These are phyloP conservation scores for Capsicum rhomboideum DNA, from an alignment of 257 asterid species.

Conservation along the genomic window DNA sequence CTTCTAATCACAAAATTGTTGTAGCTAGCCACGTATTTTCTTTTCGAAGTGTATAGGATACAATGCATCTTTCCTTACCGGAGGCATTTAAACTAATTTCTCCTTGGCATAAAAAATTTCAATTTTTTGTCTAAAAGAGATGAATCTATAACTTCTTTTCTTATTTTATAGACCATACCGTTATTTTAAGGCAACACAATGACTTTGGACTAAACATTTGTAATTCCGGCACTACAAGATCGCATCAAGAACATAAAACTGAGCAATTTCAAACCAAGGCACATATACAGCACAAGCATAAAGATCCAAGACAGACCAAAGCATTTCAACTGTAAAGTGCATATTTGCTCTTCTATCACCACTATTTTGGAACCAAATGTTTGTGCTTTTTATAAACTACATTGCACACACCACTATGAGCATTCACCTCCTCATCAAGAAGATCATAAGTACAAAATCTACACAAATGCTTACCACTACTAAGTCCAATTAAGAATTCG, in stretches of 20 bases:
- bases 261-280: not conserved
- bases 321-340: not conserved
- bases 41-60: not conserved
- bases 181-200: not conserved
- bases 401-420: not conserved
- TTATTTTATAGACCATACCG: not conserved
- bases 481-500: not conserved
- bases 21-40: not conserved
- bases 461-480: not conserved
- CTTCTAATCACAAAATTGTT: not conserved
- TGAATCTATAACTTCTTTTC: not conserved
- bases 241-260: not conserved
- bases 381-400: not conserved
- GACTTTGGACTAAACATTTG: not conserved
- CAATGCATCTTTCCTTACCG: not conserved
- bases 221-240: not conserved
- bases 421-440: not conserved
- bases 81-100: not conserved
- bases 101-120: not conserved
- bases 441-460: not conserved
- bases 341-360: not conserved
- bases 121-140: not conserved
- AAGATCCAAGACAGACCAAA: not conserved
- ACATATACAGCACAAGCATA: not conserved
- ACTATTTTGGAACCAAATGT: not conserved